phyloP scores from a whole-genome alignment of 2,329 filamentous ascomycete species.

The Cladophialophora exuberans region DNA sequence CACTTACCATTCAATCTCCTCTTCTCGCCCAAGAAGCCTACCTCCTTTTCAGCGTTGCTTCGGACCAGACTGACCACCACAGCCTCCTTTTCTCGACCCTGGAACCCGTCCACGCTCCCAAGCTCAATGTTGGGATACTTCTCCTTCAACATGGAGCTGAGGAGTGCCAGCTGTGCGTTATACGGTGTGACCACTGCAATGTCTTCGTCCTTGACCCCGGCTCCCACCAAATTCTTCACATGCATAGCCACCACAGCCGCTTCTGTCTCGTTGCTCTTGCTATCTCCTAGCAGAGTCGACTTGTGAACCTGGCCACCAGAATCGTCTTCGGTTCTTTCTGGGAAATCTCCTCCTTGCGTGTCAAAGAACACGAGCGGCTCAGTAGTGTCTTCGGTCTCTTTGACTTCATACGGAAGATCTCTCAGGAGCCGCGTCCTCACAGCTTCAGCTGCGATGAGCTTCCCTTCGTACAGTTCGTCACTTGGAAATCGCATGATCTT shows the following conservation, averaged over 20 bases:
- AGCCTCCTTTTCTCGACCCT: conserved; percentile 95
- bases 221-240: conserved; percentile 72
- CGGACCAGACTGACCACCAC: conserved; percentile 92
- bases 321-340: conserved; percentile 78
- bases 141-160: conserved; percentile 77
- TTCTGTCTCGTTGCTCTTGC: conserved; percentile 92
- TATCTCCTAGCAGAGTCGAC: conserved; percentile 65
- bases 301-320: conserved; percentile 56
- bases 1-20: conserved; percentile 83
- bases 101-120: conserved; percentile 96
- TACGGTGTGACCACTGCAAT: conserved; percentile 96
- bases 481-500: conserved; percentile 95
- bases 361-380: conserved; percentile 93
- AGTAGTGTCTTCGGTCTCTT: conserved; percentile 80
- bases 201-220: conserved; percentile 79
- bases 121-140: conserved; percentile 83
- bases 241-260: conserved; percentile 79
- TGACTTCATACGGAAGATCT: conserved; percentile 75
- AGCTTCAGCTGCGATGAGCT: conserved; percentile 76
- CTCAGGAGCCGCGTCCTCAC: conserved; percentile 76
- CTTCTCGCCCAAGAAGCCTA: conserved; percentile 92
- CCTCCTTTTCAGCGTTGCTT: conserved; percentile 83
- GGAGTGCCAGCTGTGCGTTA: conserved; percentile 84
- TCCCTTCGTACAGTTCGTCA: conserved; percentile 79
- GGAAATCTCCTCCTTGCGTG: conserved; percentile 91